These are phyloP conservation scores for Schizonepeta tenuifolia DNA, from an alignment of 257 asterid genomes.

Conservation along the genomic window DNA sequence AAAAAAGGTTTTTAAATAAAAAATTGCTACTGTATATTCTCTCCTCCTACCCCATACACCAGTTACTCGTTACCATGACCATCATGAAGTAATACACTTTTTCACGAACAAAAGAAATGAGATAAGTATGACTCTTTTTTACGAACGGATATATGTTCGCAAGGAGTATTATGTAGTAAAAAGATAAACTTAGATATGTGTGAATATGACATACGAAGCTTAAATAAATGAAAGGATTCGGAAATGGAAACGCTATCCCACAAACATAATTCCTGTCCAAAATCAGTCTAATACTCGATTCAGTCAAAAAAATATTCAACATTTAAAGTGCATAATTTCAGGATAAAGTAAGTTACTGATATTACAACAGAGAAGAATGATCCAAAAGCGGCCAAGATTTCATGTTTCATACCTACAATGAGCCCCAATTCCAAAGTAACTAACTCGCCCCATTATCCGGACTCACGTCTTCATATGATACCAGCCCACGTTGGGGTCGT, in stretches of 20 bases:
- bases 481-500: conserved; percentile 53
- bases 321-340: conserved; percentile 4
- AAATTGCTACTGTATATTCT: too few species aligned
- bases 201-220: neutral
- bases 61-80: too few species aligned
- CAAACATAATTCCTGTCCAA: neutral
- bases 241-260: neutral
- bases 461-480: conserved; percentile 80
- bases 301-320: neutral
- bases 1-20: too few species aligned
- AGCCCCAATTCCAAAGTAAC: neutral
- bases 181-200: too few species aligned
- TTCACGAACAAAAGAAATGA: too few species aligned
- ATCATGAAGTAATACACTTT: too few species aligned
- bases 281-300: neutral
- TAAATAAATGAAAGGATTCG: neutral
- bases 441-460: conserved; percentile 53
- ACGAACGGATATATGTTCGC: too few species aligned
- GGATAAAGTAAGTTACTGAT: neutral
- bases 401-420: conserved; percentile 12
- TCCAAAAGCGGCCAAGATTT: conserved; percentile 18
- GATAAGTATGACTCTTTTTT: too few species aligned
- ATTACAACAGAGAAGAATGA: conserved; percentile 31
- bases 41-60: too few species aligned
- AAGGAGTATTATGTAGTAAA: too few species aligned